These are phyloP conservation scores for Globisporangium megalacanthum DNA, from an alignment of 352 stramenopile species.

Conservation along the genomic window DNA sequence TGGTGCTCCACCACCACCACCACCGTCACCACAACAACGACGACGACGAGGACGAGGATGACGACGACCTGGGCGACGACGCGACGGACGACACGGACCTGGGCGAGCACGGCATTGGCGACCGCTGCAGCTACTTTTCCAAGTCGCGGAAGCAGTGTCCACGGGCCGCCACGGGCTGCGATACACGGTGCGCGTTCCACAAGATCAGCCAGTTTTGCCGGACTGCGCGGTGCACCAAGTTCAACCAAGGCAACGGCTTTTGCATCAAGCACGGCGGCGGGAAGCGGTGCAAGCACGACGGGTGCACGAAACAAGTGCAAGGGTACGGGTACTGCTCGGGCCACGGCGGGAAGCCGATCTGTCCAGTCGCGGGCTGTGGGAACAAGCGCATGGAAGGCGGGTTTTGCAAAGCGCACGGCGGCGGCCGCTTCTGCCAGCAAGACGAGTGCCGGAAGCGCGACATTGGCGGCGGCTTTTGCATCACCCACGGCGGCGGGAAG, in stretches of 20 bases:
- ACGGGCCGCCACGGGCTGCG: slow-evolving; percentile 56
- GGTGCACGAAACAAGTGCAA: slow-evolving; percentile 79
- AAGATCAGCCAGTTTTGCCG: slow-evolving; percentile 85
- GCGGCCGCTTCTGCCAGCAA: slow-evolving; percentile 70
- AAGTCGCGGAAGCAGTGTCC: slow-evolving; percentile 65
- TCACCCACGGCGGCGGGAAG: slow-evolving; percentile 83
- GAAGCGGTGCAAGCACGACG: slow-evolving; percentile 78
- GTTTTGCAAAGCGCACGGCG: slow-evolving; percentile 83
- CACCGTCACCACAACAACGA: slow-evolving; percentile 8
- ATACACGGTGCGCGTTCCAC: slow-evolving; percentile 72
- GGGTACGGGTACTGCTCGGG: slow-evolving; percentile 82
- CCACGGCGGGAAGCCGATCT: slow-evolving; percentile 77
- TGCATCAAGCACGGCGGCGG: slow-evolving; percentile 84
- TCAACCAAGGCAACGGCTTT: slow-evolving; percentile 80
- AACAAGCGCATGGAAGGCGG: slow-evolving; percentile 85
- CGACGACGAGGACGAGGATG: slow-evolving; percentile 5
- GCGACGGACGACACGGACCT: slow-evolving; percentile 14
- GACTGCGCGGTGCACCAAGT: slow-evolving; percentile 72
- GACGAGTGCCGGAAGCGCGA: slow-evolving; percentile 76
- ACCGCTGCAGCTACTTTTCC: slow-evolving; percentile 66
- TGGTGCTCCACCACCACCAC: slow-evolving; percentile 4
- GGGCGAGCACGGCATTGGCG: slow-evolving; percentile 19
- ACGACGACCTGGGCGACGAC: slow-evolving; percentile 13
- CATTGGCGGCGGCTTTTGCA: slow-evolving; percentile 83
- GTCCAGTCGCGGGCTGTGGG: slow-evolving; percentile 63